Conservation (phyloP, 2,329 filamentous ascomycete species). For the Xylariaceae sp. region DNA sequence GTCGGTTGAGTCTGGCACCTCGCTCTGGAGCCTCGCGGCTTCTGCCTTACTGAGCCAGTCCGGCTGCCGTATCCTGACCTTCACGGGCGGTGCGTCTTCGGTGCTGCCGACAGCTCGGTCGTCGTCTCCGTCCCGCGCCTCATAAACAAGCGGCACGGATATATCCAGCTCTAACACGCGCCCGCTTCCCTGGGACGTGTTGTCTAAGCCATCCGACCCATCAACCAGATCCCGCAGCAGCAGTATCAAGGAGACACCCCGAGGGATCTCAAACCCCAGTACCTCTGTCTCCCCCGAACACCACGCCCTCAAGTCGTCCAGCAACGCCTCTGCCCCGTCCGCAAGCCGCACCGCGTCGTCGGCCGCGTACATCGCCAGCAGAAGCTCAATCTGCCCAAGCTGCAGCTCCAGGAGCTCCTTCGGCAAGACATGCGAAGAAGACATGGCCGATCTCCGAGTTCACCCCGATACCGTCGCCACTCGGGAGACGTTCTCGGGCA, state of each 20-base stretch:
- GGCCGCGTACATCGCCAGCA: slow-evolving; percentile 46
- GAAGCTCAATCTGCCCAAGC: slow-evolving; percentile 45
- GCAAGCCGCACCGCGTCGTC: slow-evolving; percentile 31
- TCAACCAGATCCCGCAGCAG: not conserved
- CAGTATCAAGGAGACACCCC: not conserved
- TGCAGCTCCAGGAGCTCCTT: slow-evolving; percentile 43
- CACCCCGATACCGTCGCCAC: no score
- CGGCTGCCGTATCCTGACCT: slow-evolving; percentile 43
- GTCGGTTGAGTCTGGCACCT: slow-evolving; percentile 29
- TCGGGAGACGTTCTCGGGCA: no score
- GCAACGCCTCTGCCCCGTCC: slow-evolving; percentile 6
- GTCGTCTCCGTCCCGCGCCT: slow-evolving; percentile 13
- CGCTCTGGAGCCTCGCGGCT: slow-evolving; percentile 33
- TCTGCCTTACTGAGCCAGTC: slow-evolving; percentile 49
- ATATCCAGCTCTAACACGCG: slow-evolving; percentile 30
- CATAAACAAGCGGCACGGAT: slow-evolving; percentile 25
- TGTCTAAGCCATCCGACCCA: no score
- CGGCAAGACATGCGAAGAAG: slow-evolving; percentile 23
- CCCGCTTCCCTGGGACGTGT: no score
- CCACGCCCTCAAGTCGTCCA: slow-evolving; percentile 8
- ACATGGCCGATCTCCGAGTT: no score
- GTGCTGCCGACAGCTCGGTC: slow-evolving; percentile 7
- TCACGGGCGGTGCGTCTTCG: slow-evolving; percentile 33
- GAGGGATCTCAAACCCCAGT: not conserved
- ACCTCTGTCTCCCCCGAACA: slow-evolving; percentile 1